Percentiles rank a stretch among this genome's conserved stretches.
Conservation (phyloP, 192 early-diverging fungal genomes). For the Coemansia sp. region DNA sequence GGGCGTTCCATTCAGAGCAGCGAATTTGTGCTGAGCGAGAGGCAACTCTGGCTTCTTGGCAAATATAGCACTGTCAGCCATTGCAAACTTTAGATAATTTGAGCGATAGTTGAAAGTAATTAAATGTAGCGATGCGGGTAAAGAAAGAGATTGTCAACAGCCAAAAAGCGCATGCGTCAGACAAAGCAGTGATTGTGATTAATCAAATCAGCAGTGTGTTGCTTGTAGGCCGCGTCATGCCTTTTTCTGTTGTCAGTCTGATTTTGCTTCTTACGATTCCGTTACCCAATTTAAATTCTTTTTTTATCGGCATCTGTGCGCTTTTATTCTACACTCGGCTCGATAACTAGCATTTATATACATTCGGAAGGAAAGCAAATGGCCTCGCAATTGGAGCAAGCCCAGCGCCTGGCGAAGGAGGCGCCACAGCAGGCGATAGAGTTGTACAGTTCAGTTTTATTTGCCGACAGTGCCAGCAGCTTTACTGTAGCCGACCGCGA, state of each 20-base stretch:
- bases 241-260: background rate
- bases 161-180: slow-evolving; percentile 23
- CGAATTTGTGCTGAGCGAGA: slow-evolving; percentile 83
- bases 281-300: background rate
- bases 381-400: slow-evolving; percentile 41
- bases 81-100: slow-evolving; percentile 23
- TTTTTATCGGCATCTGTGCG: background rate
- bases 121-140: background rate
- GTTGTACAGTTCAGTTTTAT: slow-evolving; percentile 46
- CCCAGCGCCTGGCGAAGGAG: slow-evolving; percentile 32
- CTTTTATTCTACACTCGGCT: background rate
- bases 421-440: slow-evolving; percentile 51
- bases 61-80: slow-evolving; percentile 67
- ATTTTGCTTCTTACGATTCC: background rate
- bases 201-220: slow-evolving; percentile 1
- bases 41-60: slow-evolving; percentile 89
- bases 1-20: slow-evolving; percentile 73
- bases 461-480: slow-evolving; percentile 27
- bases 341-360: background rate
- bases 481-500: slow-evolving; percentile 29
- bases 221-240: slow-evolving; percentile 31
- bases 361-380: slow-evolving; percentile 9
- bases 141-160: background rate
- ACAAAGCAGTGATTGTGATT: slow-evolving; percentile 14
- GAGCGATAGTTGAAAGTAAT: background rate